A percentile compares a stretch with the other conserved stretches of the same genome.
phyloP scores from a whole-genome alignment of 371 early-diverging fungal genomes.

The Actinomucor elegans region DNA sequence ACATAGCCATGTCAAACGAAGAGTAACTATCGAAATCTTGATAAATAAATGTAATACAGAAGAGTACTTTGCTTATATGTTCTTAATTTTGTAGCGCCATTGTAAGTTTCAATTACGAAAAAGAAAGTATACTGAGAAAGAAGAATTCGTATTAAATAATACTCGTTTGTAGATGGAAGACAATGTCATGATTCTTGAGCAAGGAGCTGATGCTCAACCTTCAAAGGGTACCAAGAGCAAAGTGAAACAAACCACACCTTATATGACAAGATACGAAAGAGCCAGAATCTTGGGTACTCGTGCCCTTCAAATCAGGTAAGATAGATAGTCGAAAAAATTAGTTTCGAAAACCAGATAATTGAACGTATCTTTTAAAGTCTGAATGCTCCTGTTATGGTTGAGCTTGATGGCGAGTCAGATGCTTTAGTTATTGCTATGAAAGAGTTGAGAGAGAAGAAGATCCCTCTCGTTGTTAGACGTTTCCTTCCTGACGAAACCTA shows the following conservation, averaged over 20 bases:
- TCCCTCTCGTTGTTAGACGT: conserved; percentile 96
- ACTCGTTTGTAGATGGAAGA: conserved; percentile 8
- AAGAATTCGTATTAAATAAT: not conserved
- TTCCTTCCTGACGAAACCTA: conserved; percentile 96
- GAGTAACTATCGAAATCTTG: not conserved
- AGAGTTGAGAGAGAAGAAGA: conserved; percentile 94
- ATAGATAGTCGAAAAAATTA: no score
- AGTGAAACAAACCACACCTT: conserved; percentile 90
- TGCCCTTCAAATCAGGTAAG: conserved; percentile 79
- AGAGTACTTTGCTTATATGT: not conserved
- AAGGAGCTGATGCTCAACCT: not conserved
- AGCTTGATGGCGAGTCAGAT: conserved; percentile 96
- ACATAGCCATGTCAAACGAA: not conserved
- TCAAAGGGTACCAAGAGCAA: conserved; percentile 36
- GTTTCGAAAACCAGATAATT: not conserved
- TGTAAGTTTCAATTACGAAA: conserved; percentile 1
- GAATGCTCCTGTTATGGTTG: conserved; percentile 99
- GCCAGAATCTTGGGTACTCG: conserved; percentile 96
- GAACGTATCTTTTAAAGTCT: conserved; percentile 59
- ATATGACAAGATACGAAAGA: conserved; percentile 99
- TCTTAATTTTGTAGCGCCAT: not conserved
- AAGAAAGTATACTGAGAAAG: no score
- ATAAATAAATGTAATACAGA: not conserved
- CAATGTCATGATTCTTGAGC: conserved; percentile 18
- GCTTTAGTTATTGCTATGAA: conserved; percentile 98